These are phyloP conservation scores for Juglanconis juglandina DNA, from an alignment of 2,329 filamentous ascomycete species.

Conservation along the genomic window DNA sequence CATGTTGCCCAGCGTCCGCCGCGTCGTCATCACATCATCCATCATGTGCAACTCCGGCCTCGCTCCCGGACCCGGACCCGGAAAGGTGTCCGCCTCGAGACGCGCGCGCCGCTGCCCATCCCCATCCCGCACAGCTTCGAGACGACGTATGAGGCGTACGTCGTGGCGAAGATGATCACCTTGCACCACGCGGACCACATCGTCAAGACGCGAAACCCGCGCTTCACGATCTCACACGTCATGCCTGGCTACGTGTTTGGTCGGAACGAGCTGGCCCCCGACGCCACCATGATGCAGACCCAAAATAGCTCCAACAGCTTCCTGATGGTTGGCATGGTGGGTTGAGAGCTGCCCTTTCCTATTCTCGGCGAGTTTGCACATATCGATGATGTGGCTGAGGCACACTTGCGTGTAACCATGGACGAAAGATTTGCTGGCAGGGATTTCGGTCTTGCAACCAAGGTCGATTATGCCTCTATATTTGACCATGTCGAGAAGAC, in stretches of 20 bases:
- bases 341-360: slow-evolving; percentile 19
- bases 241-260: slow-evolving; percentile 28
- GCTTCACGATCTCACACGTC: slow-evolving; percentile 25
- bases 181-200: slow-evolving; percentile 23
- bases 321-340: slow-evolving; percentile 22
- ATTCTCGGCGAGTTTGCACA: slow-evolving; percentile 17
- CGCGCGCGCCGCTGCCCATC: slow-evolving; percentile 21
- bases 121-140: slow-evolving; percentile 19
- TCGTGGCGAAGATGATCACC: slow-evolving; percentile 22
- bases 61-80: slow-evolving; percentile 1
- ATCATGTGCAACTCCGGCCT: slow-evolving; percentile 22
- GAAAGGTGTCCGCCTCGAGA: slow-evolving; percentile 18
- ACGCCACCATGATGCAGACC: slow-evolving; percentile 22
- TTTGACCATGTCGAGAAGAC: slow-evolving; percentile 23
- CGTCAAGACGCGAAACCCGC: slow-evolving; percentile 20
- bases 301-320: slow-evolving; percentile 29
- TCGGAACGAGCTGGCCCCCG: slow-evolving; percentile 25
- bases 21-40: slow-evolving; percentile 27
- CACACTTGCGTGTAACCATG: slow-evolving; percentile 21
- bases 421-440: slow-evolving; percentile 14
- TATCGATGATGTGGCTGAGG: slow-evolving; percentile 24
- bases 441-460: slow-evolving; percentile 22
- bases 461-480: slow-evolving; percentile 20
- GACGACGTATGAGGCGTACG: slow-evolving; percentile 21
- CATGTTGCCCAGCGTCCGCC: slow-evolving; percentile 20